Evolutionary conservation across 768 basidiomycete species (phyloP), one percentile per base, ranked within the genome.

Genomic region (Pisolithus marmoratus): DNA sequence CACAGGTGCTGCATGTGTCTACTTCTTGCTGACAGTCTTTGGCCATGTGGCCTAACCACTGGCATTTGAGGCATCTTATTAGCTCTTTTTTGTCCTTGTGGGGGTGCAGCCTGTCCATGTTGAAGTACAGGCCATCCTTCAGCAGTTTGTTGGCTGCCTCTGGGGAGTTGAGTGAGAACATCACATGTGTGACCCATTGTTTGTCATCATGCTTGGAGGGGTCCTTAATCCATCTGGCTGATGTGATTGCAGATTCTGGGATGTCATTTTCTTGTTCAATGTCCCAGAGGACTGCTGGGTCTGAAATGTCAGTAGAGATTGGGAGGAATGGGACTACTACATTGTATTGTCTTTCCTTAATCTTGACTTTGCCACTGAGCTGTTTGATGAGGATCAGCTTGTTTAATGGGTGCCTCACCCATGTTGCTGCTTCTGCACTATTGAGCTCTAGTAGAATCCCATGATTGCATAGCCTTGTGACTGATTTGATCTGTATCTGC

Each of bases 181-280:
- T n/a, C 0, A 60, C 44, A 44, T 67, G 63, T 0, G 66, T 65
- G 0, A 52, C 49, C 5, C 44, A 47, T 49, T 70, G 72, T 0
- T 41, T 48, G 9, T 26, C 20, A 0, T 14, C 8, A 1, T 64
- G 53, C 1, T 48, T 22, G 14, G 58, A 52, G 0, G 50, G n/a
- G 0, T 63, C 56, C 40, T 70, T 69, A 19, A 71, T 62, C 59
- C 55, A 73, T 8, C 55, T 47, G 2, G 60, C 61, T 4, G 19
- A 17, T 0, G 29, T 26, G 2, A 70, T 55, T 4, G 40, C 27
- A 0, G 52, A 51, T 0, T 24, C 1, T 8, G 23, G 24, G 0
- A 65, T 36, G 20, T 40, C 43, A 26, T 56, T 65, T n/a, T 53
- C 53, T 0, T 44, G 12, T 31, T 69, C 66, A 0, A 63, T 36